Evolutionary conservation across 345 rosid genomes (phyloP), one percentile per base, ranked within the genome.

Genomic region (Kernera saxatilis): DNA sequence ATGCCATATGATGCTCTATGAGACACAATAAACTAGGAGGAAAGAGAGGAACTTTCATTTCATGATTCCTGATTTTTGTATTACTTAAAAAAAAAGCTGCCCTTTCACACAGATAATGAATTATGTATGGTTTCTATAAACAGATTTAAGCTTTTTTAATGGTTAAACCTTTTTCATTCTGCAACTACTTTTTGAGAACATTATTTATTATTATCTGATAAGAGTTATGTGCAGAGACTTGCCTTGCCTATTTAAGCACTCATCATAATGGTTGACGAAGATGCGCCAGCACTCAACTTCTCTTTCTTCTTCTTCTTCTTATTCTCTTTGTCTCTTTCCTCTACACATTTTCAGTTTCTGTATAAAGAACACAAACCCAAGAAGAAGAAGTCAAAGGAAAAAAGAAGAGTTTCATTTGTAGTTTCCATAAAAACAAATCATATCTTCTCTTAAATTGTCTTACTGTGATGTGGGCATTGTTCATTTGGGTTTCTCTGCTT

Each of bases 171-270:
- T 54, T 44, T 30, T 53, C 64, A 75, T 51, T 68, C 74, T 60
- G 56, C 69, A 60, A 75, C 74, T 68, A 75, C 74, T 60, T 68
- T 60, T 53, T 21, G 40, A 44, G 49, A 68, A 58, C 41, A 68
- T 32, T 40, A 45, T 61, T 69, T 52, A 26, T 44, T 54, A 61
- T 75, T 69, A 69, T 46, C 61, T 54, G 5, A 36, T 55, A 2
- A 45, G 60, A 53, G 75, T 62, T 46, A 46, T 69, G 71, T 63
- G 37, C 46, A 30, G 59, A 69, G 75, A 70, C 79, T 69, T 69
- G 75, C 75, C 67, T 75, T 59, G 75, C 54, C 74, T 85, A 86
- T 86, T 78, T 86, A 88, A 85, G 80, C 57, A 57, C 72, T 63
- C 63, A 74, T 71, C 65, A 78, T 62, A 48, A 48, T 70, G 59